phyloP scores from a whole-genome alignment of 192 early-diverging fungal species.

The Backusella luteola region DNA sequence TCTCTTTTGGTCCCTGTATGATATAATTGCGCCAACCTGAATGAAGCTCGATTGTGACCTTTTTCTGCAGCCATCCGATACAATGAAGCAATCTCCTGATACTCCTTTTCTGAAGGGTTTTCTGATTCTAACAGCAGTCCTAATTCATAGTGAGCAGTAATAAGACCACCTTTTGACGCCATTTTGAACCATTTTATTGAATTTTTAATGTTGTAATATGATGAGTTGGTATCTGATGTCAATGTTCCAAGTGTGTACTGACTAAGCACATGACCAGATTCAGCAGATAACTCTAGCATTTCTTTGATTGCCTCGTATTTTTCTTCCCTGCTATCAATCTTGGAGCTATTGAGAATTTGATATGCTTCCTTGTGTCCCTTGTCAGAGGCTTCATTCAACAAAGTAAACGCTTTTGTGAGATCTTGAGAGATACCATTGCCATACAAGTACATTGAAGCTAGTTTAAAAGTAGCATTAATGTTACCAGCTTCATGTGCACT shows the following conservation, averaged over 20 bases:
- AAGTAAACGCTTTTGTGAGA: background rate
- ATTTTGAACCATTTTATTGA: no score
- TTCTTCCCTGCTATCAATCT: no score
- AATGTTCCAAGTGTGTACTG: no score
- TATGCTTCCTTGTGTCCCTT: background rate
- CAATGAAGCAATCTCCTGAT: background rate
- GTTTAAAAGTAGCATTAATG: slow-evolving; percentile 14
- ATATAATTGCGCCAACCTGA: background rate
- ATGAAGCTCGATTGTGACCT: background rate
- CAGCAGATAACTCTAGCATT: background rate
- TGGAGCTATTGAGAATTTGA: background rate
- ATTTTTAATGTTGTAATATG: background rate
- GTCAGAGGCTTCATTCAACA: background rate
- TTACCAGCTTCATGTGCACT: slow-evolving; percentile 18
- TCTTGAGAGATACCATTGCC: background rate
- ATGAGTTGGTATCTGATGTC: background rate
- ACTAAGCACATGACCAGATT: background rate
- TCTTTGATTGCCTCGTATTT: background rate
- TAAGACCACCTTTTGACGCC: no score
- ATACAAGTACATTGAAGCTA: background rate
- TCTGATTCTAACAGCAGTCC: background rate
- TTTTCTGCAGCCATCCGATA: background rate
- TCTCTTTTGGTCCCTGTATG: background rate
- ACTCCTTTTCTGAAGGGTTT: background rate
- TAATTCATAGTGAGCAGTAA: background rate